These are phyloP conservation scores for Phanerochaete carnosa DNA, from an alignment of 768 basidiomycete species.

Conservation along the genomic window DNA sequence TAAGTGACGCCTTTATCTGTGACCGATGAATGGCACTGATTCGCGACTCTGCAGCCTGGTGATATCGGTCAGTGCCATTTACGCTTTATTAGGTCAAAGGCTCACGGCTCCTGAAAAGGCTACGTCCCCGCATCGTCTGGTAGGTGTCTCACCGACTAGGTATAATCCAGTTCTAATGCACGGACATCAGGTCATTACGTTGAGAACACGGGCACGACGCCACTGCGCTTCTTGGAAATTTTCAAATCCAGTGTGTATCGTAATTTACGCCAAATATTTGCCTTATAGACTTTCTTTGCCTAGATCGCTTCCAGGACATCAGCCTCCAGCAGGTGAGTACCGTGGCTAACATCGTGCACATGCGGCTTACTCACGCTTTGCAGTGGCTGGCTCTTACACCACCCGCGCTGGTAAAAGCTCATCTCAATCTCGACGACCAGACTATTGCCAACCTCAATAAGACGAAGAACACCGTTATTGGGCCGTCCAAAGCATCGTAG, in stretches of 20 bases:
- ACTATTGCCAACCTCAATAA: conserved; percentile 33
- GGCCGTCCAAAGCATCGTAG: background rate
- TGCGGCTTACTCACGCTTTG: background rate
- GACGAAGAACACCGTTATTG: conserved; percentile 36
- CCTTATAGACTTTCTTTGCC: background rate
- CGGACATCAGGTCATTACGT: conserved; percentile 48
- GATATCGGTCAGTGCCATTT: conserved; percentile 37
- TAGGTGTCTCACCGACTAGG: conserved; percentile 14
- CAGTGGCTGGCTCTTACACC: conserved; percentile 54
- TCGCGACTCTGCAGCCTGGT: conserved; percentile 9
- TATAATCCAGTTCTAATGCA: background rate
- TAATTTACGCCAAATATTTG: background rate
- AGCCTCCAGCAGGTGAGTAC: conserved; percentile 34
- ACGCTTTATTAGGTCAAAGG: background rate
- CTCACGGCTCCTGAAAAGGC: conserved; percentile 25
- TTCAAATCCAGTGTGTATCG: conserved; percentile 43
- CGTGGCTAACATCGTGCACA: background rate
- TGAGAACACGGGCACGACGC: conserved; percentile 57
- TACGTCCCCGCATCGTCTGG: conserved; percentile 52
- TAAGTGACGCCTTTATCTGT: background rate
- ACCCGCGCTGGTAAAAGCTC: conserved; percentile 41
- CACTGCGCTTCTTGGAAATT: conserved; percentile 55
- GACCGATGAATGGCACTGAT: background rate
- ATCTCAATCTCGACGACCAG: conserved; percentile 37
- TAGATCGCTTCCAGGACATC: conserved; percentile 50